A percentile compares a stretch with the other conserved stretches of the same genome.
phyloP scores from a whole-genome alignment of 805 yeast species.

The Kodamaea kakaduensis region DNA sequence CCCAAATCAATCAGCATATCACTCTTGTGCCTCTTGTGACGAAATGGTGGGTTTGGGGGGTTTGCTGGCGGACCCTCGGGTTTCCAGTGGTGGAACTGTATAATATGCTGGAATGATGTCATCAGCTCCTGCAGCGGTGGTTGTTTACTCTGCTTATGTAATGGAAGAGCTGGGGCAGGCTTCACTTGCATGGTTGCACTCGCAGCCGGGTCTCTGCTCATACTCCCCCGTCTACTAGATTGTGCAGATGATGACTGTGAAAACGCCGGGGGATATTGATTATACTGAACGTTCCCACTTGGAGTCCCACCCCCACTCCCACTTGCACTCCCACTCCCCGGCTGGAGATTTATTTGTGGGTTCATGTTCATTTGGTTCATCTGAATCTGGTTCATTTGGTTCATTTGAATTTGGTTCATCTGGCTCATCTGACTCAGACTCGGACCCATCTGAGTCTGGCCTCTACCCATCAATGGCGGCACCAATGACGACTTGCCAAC shows the following conservation, averaged over 20 bases:
- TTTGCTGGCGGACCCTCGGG: conserved; percentile 33
- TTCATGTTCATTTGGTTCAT: too few relatives aligned
- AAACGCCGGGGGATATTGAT: too few relatives aligned
- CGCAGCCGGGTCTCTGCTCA: too few relatives aligned
- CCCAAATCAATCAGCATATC: conserved; percentile 27
- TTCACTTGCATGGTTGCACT: conserved; percentile 40
- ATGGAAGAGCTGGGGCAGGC: conserved; percentile 40
- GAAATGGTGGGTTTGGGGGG: conserved; percentile 8
- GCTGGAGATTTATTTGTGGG: too few relatives aligned
- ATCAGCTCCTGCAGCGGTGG: conserved; percentile 41
- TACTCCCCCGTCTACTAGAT: too few relatives aligned
- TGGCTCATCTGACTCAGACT: too few relatives aligned
- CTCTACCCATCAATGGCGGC: conserved; percentile 6
- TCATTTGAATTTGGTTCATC: too few relatives aligned
- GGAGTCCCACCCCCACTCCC: too few relatives aligned
- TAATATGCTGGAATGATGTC: conserved; percentile 47
- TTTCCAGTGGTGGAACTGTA: conserved; percentile 58
- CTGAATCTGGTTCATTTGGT: too few relatives aligned
- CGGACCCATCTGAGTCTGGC: too few relatives aligned
- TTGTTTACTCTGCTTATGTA: conserved; percentile 28
- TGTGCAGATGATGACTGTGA: neutral
- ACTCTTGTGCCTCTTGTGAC: conserved; percentile 38
- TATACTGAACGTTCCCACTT: too few relatives aligned
- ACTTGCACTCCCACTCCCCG: too few relatives aligned
- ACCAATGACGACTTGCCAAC: neutral